phyloP scores from a whole-genome alignment of 169 alveolate species.

The Plasmodium billcollinsi region DNA sequence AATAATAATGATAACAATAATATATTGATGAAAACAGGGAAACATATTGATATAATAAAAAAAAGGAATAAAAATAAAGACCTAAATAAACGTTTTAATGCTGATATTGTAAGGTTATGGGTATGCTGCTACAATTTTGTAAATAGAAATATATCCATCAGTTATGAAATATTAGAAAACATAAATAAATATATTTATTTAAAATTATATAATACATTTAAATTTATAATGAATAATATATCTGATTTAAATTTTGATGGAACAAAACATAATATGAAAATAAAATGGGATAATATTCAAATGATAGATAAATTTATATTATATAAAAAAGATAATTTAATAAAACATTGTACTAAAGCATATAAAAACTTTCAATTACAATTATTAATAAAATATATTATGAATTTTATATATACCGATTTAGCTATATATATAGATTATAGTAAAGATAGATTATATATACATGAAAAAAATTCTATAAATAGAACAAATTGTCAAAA shows the following conservation, averaged over 20 bases:
- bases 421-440: conserved; percentile 68
- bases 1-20: neutral
- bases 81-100: conserved; percentile 29
- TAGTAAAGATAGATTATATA: conserved; percentile 68
- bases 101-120: conserved; percentile 73
- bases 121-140: conserved; percentile 64
- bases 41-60: neutral
- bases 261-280: neutral
- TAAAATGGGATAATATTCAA: conserved; percentile 25
- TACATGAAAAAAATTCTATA: conserved; percentile 45
- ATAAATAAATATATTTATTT: conserved; percentile 53
- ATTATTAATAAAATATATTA: conserved; percentile 30
- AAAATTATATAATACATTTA: conserved; percentile 63
- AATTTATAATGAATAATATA: conserved; percentile 58
- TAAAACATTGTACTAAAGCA: conserved; percentile 18
- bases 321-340: conserved; percentile 32
- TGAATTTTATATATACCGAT: conserved; percentile 54
- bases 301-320: conserved; percentile 56
- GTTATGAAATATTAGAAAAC: conserved; percentile 50
- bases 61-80: neutral
- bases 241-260: conserved; percentile 25
- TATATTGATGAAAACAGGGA: neutral
- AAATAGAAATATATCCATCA: conserved; percentile 27
- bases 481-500: conserved; percentile 67
- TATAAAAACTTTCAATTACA: conserved; percentile 50